Conservation (phyloP, 2,329 filamentous ascomycete genomes). For the Exophiala xenobiotica region DNA sequence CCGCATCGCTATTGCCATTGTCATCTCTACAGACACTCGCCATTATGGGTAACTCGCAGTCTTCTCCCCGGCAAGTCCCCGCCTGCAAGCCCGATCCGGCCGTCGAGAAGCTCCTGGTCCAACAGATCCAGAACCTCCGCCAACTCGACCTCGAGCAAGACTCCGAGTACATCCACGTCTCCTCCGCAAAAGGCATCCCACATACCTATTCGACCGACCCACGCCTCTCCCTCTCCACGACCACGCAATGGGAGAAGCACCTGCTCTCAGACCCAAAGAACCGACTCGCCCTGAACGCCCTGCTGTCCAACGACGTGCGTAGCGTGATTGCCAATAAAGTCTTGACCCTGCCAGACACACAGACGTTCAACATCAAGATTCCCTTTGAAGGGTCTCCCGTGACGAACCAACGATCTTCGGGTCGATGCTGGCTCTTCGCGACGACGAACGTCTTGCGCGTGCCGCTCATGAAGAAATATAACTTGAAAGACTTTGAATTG, state of each 20-base stretch:
- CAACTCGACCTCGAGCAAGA: conserved; percentile 46
- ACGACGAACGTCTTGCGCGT: conserved; percentile 88
- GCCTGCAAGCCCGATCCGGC: conserved; percentile 28
- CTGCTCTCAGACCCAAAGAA: conserved; percentile 66
- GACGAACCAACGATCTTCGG: conserved; percentile 78
- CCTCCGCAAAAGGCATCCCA: conserved; percentile 42
- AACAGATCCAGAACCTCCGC: conserved; percentile 40
- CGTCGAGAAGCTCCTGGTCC: conserved; percentile 38
- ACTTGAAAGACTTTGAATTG: conserved; percentile 76
- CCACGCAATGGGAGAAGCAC: conserved; percentile 60
- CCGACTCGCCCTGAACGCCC: conserved; percentile 72
- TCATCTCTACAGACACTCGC: too few relatives aligned
- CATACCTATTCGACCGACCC: conserved; percentile 29
- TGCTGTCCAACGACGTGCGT: conserved; percentile 66
- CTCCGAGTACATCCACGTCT: conserved; percentile 51
- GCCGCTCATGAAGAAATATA: conserved; percentile 81
- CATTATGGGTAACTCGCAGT: conserved; percentile 31
- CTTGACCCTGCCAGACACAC: conserved; percentile 66
- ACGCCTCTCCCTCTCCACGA: conserved; percentile 52
- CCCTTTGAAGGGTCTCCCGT: conserved; percentile 78
- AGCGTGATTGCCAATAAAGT: conserved; percentile 64
- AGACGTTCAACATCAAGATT: conserved; percentile 81
- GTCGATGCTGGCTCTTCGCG: conserved; percentile 89
- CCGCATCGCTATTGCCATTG: too few relatives aligned
- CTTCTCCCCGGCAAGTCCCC: conserved; percentile 12